These are phyloP conservation scores for Stygiomarasmius scandens DNA, from an alignment of 1,284 basidiomycete species.

Conservation along the genomic window DNA sequence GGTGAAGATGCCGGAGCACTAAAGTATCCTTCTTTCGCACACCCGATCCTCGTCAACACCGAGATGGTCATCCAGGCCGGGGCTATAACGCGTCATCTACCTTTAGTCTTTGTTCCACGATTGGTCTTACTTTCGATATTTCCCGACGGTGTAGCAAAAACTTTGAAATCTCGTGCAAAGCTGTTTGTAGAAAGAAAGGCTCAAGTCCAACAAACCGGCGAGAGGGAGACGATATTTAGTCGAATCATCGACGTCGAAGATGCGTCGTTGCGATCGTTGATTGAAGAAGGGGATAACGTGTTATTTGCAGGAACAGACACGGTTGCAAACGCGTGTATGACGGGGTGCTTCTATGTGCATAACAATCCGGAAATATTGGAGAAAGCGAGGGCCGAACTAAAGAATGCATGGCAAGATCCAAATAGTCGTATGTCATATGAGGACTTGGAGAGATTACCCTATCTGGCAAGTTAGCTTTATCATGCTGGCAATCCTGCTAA, in stretches of 20 bases:
- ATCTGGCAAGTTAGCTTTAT: no score
- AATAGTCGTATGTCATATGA: constrained; percentile 7
- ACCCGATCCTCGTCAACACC: neutral
- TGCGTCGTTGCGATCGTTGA: neutral
- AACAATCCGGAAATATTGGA: neutral
- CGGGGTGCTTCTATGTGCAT: constrained; percentile 16
- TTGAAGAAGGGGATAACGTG: constrained; percentile 10
- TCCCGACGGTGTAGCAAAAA: no score
- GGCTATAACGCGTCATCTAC: neutral
- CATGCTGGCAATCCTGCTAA: no score
- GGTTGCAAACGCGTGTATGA: constrained; percentile 12
- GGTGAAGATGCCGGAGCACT: neutral
- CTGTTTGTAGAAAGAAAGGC: neutral
- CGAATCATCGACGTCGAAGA: neutral
- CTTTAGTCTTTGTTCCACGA: no score
- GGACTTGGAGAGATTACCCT: constrained; percentile 18
- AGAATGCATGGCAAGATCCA: constrained; percentile 14
- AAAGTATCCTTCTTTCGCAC: neutral
- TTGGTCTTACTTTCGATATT: no score
- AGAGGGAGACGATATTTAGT: neutral
- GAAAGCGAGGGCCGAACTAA: constrained; percentile 12
- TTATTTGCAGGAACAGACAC: constrained; percentile 18
- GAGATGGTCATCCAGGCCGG: neutral
- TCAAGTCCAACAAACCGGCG: neutral
- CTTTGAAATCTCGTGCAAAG: neutral